phyloP scores from a whole-genome alignment of 108 stramenopile species.

The Cafeteria roenbergensis region DNA sequence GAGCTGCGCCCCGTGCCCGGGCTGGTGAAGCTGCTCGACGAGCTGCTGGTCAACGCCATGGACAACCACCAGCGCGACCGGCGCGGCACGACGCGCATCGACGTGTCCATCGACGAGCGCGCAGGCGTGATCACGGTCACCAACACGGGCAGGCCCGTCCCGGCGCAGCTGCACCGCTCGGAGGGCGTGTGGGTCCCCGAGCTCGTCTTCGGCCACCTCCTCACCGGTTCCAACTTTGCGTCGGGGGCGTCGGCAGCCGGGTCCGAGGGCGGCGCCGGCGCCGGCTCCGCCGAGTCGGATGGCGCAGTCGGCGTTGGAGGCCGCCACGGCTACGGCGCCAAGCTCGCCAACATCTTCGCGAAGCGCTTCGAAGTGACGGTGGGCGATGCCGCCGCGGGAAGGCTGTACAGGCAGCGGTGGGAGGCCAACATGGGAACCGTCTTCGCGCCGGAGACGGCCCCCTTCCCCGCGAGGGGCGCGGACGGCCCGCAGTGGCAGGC shows the following conservation, averaged over 20 bases:
- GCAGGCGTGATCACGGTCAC: slow-evolving; percentile 43
- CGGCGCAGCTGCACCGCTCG: slow-evolving; percentile 14
- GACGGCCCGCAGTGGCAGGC: not conserved
- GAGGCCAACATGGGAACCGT: slow-evolving; percentile 56
- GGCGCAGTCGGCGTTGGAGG: slow-evolving; percentile 65
- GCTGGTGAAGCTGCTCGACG: slow-evolving; percentile 72
- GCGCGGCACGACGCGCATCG: slow-evolving; percentile 42
- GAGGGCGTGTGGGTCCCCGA: slow-evolving; percentile 24
- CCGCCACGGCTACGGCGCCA: slow-evolving; percentile 73
- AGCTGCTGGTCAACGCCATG: slow-evolving; percentile 80
- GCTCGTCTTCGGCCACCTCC: slow-evolving; percentile 30
- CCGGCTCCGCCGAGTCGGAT: not conserved
- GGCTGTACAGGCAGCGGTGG: slow-evolving; percentile 53
- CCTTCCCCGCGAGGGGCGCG: not conserved
- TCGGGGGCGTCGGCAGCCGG: not conserved
- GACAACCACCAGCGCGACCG: slow-evolving; percentile 70
- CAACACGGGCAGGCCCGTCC: slow-evolving; percentile 60
- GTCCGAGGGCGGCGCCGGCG: not conserved
- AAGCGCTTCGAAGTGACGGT: slow-evolving; percentile 57
- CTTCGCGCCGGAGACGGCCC: slow-evolving; percentile 15
- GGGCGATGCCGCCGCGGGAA: slow-evolving; percentile 38
- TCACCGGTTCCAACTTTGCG: slow-evolving; percentile 28
- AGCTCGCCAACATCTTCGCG: slow-evolving; percentile 72
- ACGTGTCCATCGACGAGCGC: slow-evolving; percentile 3
- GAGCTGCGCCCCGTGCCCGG: slow-evolving; percentile 27